Evolutionary conservation across 345 rosid genomes (phyloP).

Genomic region (Alliaria petiolata): DNA sequence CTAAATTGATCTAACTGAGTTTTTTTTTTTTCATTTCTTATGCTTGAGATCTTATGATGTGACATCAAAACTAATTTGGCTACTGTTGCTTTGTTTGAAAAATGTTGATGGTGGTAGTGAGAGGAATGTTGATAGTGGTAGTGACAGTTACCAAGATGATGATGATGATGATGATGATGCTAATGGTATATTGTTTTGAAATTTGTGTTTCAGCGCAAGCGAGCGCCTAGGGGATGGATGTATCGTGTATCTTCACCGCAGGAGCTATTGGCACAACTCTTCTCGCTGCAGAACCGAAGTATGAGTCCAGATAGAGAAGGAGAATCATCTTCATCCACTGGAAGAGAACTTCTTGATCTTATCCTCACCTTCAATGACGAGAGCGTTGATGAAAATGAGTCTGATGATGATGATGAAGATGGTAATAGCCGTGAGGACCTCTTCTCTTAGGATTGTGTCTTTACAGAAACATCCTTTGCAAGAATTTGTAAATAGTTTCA

Average conservation of each 20-base stretch:
- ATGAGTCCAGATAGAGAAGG: slow-evolving; percentile 31
- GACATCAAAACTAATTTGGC: not conserved
- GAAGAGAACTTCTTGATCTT: slow-evolving; percentile 47
- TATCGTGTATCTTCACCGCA: slow-evolving; percentile 35
- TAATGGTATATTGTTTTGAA: slow-evolving; percentile 35
- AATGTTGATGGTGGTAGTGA: slow-evolving; percentile 26
- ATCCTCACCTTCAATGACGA: slow-evolving; percentile 40
- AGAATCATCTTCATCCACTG: slow-evolving; percentile 39
- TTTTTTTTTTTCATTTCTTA: not conserved
- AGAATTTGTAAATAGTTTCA: slow-evolving; percentile 14
- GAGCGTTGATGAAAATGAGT: slow-evolving; percentile 37
- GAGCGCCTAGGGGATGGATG: slow-evolving; percentile 57
- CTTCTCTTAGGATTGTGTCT: slow-evolving; percentile 21
- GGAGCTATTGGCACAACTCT: slow-evolving; percentile 53
- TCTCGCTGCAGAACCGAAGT: slow-evolving; percentile 41
- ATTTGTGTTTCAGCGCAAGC: slow-evolving; percentile 59
- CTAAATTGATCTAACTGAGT: not conserved
- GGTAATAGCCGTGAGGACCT: slow-evolving; percentile 40
- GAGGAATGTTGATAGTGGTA: not conserved
- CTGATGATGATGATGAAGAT: slow-evolving; percentile 44
- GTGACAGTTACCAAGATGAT: not conserved
- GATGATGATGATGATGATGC: slow-evolving; percentile 24
- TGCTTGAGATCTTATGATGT: not conserved
- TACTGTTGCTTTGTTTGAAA: slow-evolving; percentile 44
- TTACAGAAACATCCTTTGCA: not conserved